Conservation (phyloP, 768 basidiomycete species). For the Amanita pallidorosea region DNA sequence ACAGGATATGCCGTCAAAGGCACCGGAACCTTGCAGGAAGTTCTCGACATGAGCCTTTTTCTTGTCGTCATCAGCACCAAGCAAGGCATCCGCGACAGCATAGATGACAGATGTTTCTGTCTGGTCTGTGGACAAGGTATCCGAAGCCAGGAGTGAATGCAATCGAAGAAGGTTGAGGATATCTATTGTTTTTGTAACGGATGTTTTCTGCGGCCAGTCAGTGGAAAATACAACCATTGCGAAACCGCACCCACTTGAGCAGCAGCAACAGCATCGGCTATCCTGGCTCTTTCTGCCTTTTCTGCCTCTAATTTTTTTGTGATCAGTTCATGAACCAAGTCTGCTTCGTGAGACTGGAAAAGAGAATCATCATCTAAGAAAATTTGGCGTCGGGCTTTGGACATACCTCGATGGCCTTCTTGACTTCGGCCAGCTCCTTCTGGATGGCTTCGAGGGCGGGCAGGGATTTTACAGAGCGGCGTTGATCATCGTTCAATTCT, state of each 20-base stretch:
- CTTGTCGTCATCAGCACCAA: slow-evolving; percentile 40
- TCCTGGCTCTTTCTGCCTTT: slow-evolving; percentile 41
- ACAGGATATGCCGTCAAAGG: slow-evolving; percentile 58
- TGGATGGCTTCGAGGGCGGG: slow-evolving; percentile 67
- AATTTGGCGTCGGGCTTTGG: not conserved
- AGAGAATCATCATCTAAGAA: not conserved
- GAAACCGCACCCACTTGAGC: slow-evolving; percentile 39
- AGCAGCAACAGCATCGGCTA: slow-evolving; percentile 43
- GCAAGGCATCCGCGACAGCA: slow-evolving; percentile 39
- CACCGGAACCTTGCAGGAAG: slow-evolving; percentile 47
- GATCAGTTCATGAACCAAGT: slow-evolving; percentile 44
- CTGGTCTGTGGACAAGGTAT: slow-evolving; percentile 33
- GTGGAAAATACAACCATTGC: not conserved
- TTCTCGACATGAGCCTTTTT: slow-evolving; percentile 43
- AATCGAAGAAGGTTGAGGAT: slow-evolving; percentile 52
- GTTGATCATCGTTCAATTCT: slow-evolving; percentile 86
- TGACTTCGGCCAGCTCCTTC: slow-evolving; percentile 78
- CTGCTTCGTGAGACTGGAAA: slow-evolving; percentile 51
- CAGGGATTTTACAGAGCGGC: slow-evolving; percentile 57
- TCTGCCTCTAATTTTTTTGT: slow-evolving; percentile 46
- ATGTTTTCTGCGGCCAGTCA: slow-evolving; percentile 25
- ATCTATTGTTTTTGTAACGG: slow-evolving; percentile 32
- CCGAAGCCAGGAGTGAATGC: slow-evolving; percentile 35
- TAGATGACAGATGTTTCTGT: slow-evolving; percentile 46
- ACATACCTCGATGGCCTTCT: slow-evolving; percentile 73